Evolutionary conservation across 2,329 filamentous ascomycete genomes (phyloP).

Genomic region (Escovopsis weberi): DNA sequence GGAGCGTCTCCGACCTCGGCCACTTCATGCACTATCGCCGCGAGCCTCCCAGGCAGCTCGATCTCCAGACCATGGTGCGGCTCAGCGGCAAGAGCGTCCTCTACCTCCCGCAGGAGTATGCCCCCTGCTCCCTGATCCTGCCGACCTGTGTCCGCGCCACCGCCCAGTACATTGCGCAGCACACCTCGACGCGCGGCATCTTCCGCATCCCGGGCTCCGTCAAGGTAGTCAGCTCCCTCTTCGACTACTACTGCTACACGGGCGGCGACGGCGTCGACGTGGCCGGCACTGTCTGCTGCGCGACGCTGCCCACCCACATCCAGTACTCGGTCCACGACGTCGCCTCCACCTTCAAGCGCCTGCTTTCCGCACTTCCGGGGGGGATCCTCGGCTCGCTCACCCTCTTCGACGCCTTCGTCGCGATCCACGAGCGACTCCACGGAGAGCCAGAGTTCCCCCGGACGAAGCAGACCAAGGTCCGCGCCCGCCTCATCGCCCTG

Average conservation of each 20-base stretch:
- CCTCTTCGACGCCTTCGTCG: slow-evolving; percentile 47
- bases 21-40: slow-evolving; percentile 28
- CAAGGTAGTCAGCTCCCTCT: slow-evolving; percentile 40
- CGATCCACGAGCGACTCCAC: slow-evolving; percentile 42
- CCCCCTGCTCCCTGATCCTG: slow-evolving; percentile 40
- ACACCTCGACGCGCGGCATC: slow-evolving; percentile 40
- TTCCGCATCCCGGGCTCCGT: slow-evolving; percentile 50
- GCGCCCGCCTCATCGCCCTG: slow-evolving; percentile 51
- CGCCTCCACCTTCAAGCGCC: slow-evolving; percentile 50
- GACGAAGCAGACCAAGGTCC: slow-evolving; percentile 40
- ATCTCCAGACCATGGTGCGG: slow-evolving; percentile 44
- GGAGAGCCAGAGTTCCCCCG: slow-evolving; percentile 35
- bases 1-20: slow-evolving; percentile 42
- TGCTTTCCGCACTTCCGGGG: slow-evolving; percentile 48
- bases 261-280: slow-evolving; percentile 34
- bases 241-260: slow-evolving; percentile 45
- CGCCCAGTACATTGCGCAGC: slow-evolving; percentile 47
- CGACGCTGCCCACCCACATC: slow-evolving; percentile 46
- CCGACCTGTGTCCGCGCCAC: slow-evolving; percentile 54
- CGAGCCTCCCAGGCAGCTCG: slow-evolving; percentile 33
- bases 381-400: slow-evolving; percentile 49
- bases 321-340: slow-evolving; percentile 47
- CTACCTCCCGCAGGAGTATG: slow-evolving; percentile 44
- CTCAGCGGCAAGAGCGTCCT: slow-evolving; percentile 48
- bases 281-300: slow-evolving; percentile 41